Percentiles rank a stretch among this genome's conserved stretches.
Evolutionary conservation across 306 rosid genomes (phyloP).

Genomic region (Sicyos baderoa): DNA sequence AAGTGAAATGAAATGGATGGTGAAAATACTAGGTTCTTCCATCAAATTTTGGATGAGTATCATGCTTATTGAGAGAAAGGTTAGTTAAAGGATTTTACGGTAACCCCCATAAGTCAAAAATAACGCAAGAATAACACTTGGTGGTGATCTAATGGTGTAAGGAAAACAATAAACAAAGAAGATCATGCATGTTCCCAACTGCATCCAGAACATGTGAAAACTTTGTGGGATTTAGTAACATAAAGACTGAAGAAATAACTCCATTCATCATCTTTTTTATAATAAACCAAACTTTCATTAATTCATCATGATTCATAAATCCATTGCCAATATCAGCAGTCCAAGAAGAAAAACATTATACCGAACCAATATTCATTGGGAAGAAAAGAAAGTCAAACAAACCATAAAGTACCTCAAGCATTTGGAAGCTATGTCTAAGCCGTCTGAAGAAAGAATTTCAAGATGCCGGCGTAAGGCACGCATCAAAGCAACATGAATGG

Average conservation of each 20-base stretch:
- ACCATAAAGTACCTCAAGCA: conserved; percentile 54
- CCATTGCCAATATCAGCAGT: background rate
- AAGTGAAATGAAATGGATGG: too few species aligned
- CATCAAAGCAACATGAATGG: conserved; percentile 72
- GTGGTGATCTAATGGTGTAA: background rate
- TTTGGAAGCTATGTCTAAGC: conserved; percentile 56
- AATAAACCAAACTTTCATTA: too few species aligned
- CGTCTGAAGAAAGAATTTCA: conserved; percentile 55
- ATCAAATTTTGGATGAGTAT: background rate
- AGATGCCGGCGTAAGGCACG: conserved; percentile 58
- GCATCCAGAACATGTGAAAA: background rate
- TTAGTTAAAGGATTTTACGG: background rate
- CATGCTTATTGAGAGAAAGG: background rate
- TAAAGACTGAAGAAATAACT: background rate
- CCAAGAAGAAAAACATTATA: background rate
- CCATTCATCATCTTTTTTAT: background rate
- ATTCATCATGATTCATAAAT: background rate
- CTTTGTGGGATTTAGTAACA: background rate
- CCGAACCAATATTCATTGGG: background rate
- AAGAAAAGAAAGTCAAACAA: background rate
- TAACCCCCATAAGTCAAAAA: background rate
- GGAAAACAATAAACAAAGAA: background rate
- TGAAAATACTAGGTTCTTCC: too few species aligned
- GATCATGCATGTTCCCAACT: background rate
- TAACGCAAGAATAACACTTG: conserved; percentile 1